These are phyloP conservation scores for Ophiostoma pallidulum DNA, from an alignment of 2,329 filamentous ascomycete genomes.

Conservation along the genomic window DNA sequence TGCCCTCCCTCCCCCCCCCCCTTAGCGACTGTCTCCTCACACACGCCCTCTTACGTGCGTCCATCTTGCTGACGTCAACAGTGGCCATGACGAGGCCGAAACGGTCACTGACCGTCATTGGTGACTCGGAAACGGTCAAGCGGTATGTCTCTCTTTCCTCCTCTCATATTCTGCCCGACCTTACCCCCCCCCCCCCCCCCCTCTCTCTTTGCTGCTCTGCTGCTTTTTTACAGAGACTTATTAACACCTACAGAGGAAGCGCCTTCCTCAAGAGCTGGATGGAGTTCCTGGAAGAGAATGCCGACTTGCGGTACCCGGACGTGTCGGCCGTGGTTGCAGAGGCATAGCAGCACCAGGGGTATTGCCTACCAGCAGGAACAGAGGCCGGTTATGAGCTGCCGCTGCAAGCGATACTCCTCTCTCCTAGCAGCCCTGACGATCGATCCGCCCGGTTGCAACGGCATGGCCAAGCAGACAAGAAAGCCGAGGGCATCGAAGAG, in stretches of 20 bases:
- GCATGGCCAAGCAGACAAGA: too few relatives aligned
- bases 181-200: too few relatives aligned
- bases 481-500: too few relatives aligned
- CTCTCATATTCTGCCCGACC: too few relatives aligned
- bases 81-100: conserved; percentile 96
- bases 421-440: too few relatives aligned
- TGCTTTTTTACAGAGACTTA: not conserved
- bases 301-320: conserved; percentile 84
- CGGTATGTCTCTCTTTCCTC: conserved; percentile 40
- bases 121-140: conserved; percentile 87
- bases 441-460: too few relatives aligned
- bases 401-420: too few relatives aligned
- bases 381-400: too few relatives aligned
- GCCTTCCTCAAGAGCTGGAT: conserved; percentile 86
- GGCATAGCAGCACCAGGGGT: too few relatives aligned
- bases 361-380: too few relatives aligned
- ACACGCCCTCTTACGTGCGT: too few relatives aligned
- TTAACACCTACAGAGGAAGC: conserved; percentile 53
- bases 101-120: conserved; percentile 81
- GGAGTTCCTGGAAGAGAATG: conserved; percentile 78
- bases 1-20: not conserved
- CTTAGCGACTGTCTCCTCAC: conserved; percentile 21
- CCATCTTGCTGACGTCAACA: conserved; percentile 27
- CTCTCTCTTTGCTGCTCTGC: too few relatives aligned
- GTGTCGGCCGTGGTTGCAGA: conserved; percentile 30